phyloP scores from a whole-genome alignment of 129 eudicot genomes.

The Lactuca saligna region DNA sequence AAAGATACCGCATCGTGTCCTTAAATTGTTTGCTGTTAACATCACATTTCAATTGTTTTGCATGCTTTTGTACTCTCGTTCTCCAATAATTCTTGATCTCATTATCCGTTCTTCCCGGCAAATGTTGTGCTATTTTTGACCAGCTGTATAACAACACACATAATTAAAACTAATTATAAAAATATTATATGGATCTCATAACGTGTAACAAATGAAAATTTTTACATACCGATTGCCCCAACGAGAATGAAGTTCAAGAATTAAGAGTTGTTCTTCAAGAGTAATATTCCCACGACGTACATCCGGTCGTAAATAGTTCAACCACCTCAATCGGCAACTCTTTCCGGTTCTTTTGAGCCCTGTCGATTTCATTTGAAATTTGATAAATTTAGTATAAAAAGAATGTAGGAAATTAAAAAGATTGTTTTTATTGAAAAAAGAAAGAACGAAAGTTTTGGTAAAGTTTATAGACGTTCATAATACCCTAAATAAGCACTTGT shows the following conservation, averaged over 20 bases:
- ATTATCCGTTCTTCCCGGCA: slow-evolving; percentile 91
- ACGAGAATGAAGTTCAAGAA: slow-evolving; percentile 97
- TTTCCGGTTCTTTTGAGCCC: slow-evolving; percentile 93
- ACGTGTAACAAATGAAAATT: not conserved
- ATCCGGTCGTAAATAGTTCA: slow-evolving; percentile 87
- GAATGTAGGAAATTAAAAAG: not conserved
- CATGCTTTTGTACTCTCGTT: slow-evolving; percentile 91
- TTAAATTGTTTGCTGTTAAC: slow-evolving; percentile 97
- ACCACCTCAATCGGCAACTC: slow-evolving; percentile 87
- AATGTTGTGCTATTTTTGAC: slow-evolving; percentile 91
- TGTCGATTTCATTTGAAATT: slow-evolving; percentile 19
- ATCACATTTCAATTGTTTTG: slow-evolving; percentile 95
- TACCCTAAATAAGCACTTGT: slow-evolving; percentile 31
- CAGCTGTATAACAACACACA: slow-evolving; percentile 34
- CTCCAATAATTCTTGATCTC: slow-evolving; percentile 97
- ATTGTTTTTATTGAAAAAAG: not conserved
- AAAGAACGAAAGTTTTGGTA: slow-evolving; percentile 27
- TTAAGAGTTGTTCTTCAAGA: slow-evolving; percentile 90
- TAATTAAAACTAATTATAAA: not conserved
- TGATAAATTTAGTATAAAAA: not conserved
- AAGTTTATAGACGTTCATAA: slow-evolving; percentile 30
- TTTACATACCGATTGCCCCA: slow-evolving; percentile 86
- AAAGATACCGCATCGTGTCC: slow-evolving; percentile 94
- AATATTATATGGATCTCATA: not conserved
- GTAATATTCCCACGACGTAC: slow-evolving; percentile 95